Conservation (phyloP, 2,329 filamentous ascomycete genomes). For the Dactylonectria estremocensis region DNA sequence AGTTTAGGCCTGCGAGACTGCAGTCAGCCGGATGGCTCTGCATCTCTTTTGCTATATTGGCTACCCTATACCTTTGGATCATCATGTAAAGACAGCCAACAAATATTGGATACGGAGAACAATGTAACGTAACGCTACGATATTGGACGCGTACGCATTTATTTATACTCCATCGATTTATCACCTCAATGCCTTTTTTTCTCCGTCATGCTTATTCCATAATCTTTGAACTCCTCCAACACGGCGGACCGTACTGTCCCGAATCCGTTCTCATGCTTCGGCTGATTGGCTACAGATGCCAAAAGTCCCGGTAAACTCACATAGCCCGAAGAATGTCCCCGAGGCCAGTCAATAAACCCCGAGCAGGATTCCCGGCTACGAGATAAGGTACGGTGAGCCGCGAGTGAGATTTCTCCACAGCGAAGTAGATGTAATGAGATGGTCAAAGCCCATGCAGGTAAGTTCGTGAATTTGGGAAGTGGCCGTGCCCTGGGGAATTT, state of each 20-base stretch:
- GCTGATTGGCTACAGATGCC: slow-evolving; percentile 15
- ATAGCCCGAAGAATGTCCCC: slow-evolving; percentile 4
- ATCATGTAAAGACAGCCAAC: background rate
- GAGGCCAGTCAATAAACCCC: slow-evolving; percentile 9
- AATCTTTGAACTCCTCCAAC: no score
- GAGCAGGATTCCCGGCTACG: slow-evolving; percentile 16
- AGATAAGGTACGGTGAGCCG: background rate
- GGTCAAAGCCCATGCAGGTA: background rate
- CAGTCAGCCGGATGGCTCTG: background rate
- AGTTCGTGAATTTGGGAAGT: background rate
- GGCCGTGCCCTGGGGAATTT: no score
- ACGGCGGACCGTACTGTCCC: background rate
- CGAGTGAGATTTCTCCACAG: slow-evolving; percentile 6
- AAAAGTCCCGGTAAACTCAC: background rate
- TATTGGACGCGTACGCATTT: no score
- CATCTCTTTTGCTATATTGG: background rate
- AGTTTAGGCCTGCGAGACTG: background rate
- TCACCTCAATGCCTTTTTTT: no score
- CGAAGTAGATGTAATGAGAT: background rate
- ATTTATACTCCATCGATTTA: no score
- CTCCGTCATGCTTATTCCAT: background rate
- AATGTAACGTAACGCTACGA: background rate
- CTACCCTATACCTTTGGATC: background rate
- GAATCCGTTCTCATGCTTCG: background rate
- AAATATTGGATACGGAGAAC: background rate